phyloP scores from a whole-genome alignment of 1,284 basidiomycete genomes.

The Fomitiporia mediterranea region DNA sequence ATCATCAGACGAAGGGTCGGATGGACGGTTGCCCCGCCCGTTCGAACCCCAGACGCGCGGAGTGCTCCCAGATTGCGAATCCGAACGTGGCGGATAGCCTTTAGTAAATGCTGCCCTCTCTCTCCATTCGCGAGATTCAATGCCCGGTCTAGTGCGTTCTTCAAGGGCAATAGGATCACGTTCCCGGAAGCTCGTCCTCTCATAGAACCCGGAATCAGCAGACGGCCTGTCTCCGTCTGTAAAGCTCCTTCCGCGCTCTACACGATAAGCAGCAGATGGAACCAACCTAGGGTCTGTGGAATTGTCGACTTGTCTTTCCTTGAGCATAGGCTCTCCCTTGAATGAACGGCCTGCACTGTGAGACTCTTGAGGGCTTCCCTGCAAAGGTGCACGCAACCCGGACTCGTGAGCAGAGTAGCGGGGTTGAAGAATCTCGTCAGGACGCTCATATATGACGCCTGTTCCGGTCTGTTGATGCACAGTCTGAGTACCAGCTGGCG shows the following conservation, averaged over 20 bases:
- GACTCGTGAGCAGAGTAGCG: neutral
- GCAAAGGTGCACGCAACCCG: neutral
- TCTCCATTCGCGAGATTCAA: conserved; percentile 18
- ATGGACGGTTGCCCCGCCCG: conserved; percentile 2
- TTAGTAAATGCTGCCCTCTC: conserved; percentile 12
- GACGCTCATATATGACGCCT: neutral
- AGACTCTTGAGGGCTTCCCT: neutral
- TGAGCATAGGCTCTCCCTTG: neutral
- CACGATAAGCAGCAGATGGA: conserved; percentile 7
- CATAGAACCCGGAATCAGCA: conserved; percentile 4
- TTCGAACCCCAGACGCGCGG: conserved; percentile 12
- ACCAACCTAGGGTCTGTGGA: neutral
- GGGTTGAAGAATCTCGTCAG: neutral
- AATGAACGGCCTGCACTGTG: neutral
- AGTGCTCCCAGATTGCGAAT: neutral
- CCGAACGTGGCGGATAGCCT: neutral
- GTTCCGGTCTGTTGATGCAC: neutral
- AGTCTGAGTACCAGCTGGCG: neutral
- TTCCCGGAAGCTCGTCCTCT: neutral
- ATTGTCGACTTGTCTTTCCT: neutral
- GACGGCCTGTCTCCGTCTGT: neutral
- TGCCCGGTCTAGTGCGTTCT: conserved; percentile 8
- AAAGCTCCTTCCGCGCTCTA: neutral
- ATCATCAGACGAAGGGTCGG: neutral
- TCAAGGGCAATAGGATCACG: neutral